These are phyloP conservation scores for Drosera capensis DNA, from an alignment of 148 eudicot genomes.

Conservation along the genomic window DNA sequence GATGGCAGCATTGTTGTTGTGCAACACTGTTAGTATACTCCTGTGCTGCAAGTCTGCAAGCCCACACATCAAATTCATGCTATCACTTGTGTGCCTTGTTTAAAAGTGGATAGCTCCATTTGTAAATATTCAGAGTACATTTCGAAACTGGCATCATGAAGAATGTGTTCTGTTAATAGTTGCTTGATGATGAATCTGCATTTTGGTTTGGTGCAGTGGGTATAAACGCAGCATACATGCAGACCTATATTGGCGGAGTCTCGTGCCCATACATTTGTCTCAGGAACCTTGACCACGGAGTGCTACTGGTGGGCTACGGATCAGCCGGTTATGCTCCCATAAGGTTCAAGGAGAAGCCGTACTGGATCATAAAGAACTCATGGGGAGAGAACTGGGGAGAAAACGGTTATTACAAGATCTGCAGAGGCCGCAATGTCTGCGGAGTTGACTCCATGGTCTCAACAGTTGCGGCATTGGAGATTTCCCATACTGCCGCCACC, in stretches of 20 bases:
- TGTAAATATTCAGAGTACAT: too few species aligned
- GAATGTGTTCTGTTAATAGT: neutral
- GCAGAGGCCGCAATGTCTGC: conserved; percentile 49
- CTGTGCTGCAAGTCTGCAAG: too few species aligned
- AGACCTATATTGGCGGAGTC: conserved; percentile 61
- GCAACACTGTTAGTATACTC: too few species aligned
- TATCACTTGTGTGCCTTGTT: too few species aligned
- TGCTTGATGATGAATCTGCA: neutral
- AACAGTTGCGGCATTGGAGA: conserved; percentile 31
- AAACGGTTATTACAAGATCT: conserved; percentile 51
- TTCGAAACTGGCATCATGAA: too few species aligned
- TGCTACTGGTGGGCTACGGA: conserved; percentile 64
- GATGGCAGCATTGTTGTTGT: too few species aligned
- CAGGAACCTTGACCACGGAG: conserved; percentile 62
- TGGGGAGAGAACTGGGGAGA: too few species aligned
- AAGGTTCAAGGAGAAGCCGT: conserved; percentile 59
- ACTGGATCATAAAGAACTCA: conserved; percentile 72
- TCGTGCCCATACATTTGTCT: conserved; percentile 67
- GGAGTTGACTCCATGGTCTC: conserved; percentile 75
- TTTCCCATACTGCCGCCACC: neutral
- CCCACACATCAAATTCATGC: too few species aligned
- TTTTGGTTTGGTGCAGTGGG: conserved; percentile 37
- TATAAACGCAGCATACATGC: conserved; percentile 72
- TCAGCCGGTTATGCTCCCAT: conserved; percentile 46
- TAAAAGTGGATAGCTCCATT: too few species aligned